Evolutionary conservation across 768 basidiomycete species (phyloP), one percentile per base, ranked within the genome.

Genomic region (Albatrellus ellisii): DNA sequence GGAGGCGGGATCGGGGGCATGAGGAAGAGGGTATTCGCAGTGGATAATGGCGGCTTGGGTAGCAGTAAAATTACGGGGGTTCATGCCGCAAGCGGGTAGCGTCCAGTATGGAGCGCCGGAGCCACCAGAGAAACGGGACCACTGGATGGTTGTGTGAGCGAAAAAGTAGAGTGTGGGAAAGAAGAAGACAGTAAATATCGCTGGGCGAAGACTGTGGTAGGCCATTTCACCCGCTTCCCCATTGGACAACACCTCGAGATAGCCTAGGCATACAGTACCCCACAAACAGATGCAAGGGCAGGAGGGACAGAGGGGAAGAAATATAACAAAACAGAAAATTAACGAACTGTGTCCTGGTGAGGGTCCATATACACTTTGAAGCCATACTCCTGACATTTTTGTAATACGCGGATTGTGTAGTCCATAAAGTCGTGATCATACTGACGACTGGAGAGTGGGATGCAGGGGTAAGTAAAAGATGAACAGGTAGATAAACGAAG

Each of bases 71-170:
- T 84, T 75, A 41, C 75, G 69, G 0, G 92, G 88, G 53, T 97
- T 69, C 47, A 98, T 77, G 9, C 92, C 94, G 55, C 89, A 94
- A 0, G 91, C 92, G 5, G 70, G 66, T 7, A 95, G 69, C 0
- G 88, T 91, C 92, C 92, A 97, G 55, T 77, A 91, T 0, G 92
- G 92, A 0, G 92, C 92, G 10, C 92, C 92, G 3, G 88, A 90
- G 6, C 94, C 94, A 15, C 90, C 89, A 14, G 84, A 82, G 65
- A 89, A 94, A 33, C 94, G 85, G 1, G 91, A 94, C 84, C 90
- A 98, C 85, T 94, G 25, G 14, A 3, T 18, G 14, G 22, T 10
- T 12, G 21, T 25, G n/a, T n/a, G n/a, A n/a, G n/a, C n/a, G n/a
- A n/a, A n/a, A n/a, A n/a, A n/a, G n/a, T n/a, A n/a, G n/a, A n/a